These are phyloP conservation scores for Zarea fungicola DNA, from an alignment of 2,329 filamentous ascomycete species.

Conservation along the genomic window DNA sequence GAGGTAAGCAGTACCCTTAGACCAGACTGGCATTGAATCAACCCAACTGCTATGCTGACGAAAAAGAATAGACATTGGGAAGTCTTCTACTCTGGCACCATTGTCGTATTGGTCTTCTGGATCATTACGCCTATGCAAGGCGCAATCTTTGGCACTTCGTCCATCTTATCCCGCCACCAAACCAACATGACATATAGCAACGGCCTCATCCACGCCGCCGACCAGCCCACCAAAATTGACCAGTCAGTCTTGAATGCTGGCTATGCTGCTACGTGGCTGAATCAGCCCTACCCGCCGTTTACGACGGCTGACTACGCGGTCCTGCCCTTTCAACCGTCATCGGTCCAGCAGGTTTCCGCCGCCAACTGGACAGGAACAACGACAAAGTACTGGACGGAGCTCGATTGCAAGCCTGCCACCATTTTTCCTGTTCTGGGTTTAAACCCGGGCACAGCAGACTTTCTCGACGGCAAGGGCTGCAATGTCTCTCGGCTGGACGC, in stretches of 20 bases:
- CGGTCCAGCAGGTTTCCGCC: not conserved
- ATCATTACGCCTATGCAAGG: conserved; percentile 50
- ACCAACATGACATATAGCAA: conserved; percentile 10
- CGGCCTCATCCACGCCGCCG: conserved; percentile 15
- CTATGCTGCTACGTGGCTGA: conserved; percentile 42
- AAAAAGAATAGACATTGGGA: conserved; percentile 51
- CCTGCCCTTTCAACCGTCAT: conserved; percentile 32
- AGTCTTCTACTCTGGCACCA: conserved; percentile 41
- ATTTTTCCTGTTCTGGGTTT: not conserved
- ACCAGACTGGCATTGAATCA: too few species aligned
- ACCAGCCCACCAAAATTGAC: conserved; percentile 24
- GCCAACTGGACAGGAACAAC: conserved; percentile 25
- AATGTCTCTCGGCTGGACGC: conserved; percentile 20
- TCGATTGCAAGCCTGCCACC: conserved; percentile 33
- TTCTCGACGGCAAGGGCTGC: conserved; percentile 35
- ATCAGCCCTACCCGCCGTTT: conserved; percentile 38
- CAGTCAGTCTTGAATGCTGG: conserved; percentile 36
- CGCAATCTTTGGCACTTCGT: conserved; percentile 43
- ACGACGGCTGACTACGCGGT: conserved; percentile 38
- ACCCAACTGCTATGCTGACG: too few species aligned
- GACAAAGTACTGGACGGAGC: conserved; percentile 30
- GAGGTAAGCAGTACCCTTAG: not conserved
- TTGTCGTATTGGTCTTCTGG: conserved; percentile 50
- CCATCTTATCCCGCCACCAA: conserved; percentile 20
- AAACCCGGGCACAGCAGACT: conserved; percentile 14